Conservation (phyloP, 208 protist genomes). For the Acanthamoeba culbertsoni region DNA sequence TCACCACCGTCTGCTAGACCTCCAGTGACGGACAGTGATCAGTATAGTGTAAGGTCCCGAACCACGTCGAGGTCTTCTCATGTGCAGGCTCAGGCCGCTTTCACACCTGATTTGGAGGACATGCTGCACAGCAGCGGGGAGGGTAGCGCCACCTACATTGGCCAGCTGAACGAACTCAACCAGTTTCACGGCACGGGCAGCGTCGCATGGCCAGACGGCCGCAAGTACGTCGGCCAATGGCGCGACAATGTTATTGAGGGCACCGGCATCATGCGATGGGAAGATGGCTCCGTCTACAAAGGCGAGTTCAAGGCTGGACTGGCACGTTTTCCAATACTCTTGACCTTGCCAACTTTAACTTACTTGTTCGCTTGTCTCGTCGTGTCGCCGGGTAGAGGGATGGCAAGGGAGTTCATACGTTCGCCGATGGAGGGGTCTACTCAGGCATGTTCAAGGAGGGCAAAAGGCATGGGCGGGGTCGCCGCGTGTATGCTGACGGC, state of each 20-base stretch:
- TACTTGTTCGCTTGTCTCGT: neutral
- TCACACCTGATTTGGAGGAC: too few relatives aligned
- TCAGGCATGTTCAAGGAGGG: constrained; percentile 35
- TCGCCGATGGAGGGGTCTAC: constrained; percentile 39
- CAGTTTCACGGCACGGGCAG: constrained; percentile 37
- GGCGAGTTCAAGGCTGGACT: neutral
- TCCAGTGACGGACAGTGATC: too few relatives aligned
- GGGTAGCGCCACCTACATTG: neutral
- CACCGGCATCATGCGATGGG: constrained; percentile 33
- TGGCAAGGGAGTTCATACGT: constrained; percentile 29
- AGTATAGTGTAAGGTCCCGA: too few relatives aligned
- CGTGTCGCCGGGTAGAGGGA: neutral
- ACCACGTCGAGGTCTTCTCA: too few relatives aligned
- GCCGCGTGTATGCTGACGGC: neutral
- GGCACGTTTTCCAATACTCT: neutral
- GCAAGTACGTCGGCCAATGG: constrained; percentile 29
- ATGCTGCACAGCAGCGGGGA: neutral
- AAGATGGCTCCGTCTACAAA: constrained; percentile 2
- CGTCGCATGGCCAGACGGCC: constrained; percentile 15
- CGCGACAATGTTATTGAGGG: constrained; percentile 12
- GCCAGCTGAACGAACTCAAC: constrained; percentile 39
- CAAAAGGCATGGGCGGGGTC: neutral
- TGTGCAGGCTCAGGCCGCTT: too few relatives aligned
- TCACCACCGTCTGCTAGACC: too few relatives aligned
- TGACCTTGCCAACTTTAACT: neutral